Conservation (phyloP, 495 filamentous ascomycete species). For the Penicillium ucsense region DNA sequence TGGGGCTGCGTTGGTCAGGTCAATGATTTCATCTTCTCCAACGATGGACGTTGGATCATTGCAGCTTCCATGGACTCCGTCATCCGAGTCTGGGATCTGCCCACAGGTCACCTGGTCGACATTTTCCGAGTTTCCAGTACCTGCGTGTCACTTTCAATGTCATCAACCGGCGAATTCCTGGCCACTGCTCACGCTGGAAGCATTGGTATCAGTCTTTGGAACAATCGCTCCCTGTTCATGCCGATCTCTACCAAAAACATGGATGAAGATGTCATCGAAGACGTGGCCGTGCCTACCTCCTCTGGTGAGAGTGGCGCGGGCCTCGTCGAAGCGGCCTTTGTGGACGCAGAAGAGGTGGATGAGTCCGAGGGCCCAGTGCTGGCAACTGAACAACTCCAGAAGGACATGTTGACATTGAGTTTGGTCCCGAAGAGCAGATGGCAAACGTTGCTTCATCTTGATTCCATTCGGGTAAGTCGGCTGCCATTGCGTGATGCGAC, state of each 20-base stretch:
- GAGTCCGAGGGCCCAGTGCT: conserved; percentile 39
- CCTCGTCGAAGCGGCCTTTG: conserved; percentile 61
- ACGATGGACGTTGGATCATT: conserved; percentile 88
- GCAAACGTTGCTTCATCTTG: conserved; percentile 87
- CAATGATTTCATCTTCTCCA: conserved; percentile 84
- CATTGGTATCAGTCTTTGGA: conserved; percentile 90
- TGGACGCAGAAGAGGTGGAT: conserved; percentile 38
- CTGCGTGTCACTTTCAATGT: conserved; percentile 79
- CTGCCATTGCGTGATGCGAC: too few species aligned
- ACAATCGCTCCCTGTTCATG: conserved; percentile 79
- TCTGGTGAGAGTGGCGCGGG: conserved; percentile 75
- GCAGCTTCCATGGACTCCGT: conserved; percentile 75
- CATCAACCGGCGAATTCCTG: conserved; percentile 81
- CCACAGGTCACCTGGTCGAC: conserved; percentile 90
- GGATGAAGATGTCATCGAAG: conserved; percentile 58
- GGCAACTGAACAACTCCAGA: conserved; percentile 62
- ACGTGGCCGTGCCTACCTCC: conserved; percentile 54
- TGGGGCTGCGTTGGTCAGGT: conserved; percentile 78
- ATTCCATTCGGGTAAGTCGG: conserved; percentile 59
- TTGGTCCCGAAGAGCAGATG: conserved; percentile 81
- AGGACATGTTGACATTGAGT: conserved; percentile 77
- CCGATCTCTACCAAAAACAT: conserved; percentile 78
- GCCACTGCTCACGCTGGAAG: conserved; percentile 77
- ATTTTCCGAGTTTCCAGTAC: conserved; percentile 64
- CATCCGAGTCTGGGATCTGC: conserved; percentile 88